Conservation (phyloP, 2,329 filamentous ascomycete genomes). For the Ceratocystis eucalypticola region DNA sequence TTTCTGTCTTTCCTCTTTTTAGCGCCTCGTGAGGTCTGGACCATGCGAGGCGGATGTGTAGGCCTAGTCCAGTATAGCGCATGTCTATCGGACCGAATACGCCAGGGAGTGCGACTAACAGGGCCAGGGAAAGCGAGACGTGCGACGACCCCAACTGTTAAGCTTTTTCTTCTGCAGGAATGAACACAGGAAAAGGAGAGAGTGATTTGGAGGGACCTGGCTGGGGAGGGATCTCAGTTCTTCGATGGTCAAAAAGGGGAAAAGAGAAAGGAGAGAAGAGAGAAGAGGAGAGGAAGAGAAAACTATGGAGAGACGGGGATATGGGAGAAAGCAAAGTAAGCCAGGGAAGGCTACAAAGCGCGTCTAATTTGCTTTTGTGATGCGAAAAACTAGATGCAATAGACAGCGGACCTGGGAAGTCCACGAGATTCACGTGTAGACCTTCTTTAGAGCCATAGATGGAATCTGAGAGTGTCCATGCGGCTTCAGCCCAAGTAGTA, state of each 20-base stretch:
- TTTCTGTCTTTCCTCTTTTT: background rate
- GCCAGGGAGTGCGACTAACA: background rate
- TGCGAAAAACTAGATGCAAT: background rate
- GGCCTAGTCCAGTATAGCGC: background rate
- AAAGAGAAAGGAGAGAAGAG: background rate
- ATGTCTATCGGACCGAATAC: slow-evolving; percentile 1
- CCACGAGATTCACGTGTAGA: too few species aligned
- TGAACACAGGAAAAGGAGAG: background rate
- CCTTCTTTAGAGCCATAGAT: too few species aligned
- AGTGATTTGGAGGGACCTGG: background rate
- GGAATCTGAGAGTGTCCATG: too few species aligned
- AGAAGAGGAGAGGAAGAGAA: background rate
- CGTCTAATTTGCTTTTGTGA: too few species aligned
- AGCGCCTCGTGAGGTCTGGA: background rate
- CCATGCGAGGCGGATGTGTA: background rate
- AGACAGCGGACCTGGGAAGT: background rate
- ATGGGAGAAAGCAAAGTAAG: background rate
- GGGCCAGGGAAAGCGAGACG: background rate
- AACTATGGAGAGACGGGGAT: background rate
- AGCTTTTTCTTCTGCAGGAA: background rate
- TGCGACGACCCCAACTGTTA: background rate
- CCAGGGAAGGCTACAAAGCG: too few species aligned
- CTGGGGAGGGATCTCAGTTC: background rate
- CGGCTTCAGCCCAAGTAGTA: background rate
- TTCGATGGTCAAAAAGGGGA: background rate